Conservation (phyloP, 2,329 filamentous ascomycete species). For the Macrophomina pseudophaseolina region DNA sequence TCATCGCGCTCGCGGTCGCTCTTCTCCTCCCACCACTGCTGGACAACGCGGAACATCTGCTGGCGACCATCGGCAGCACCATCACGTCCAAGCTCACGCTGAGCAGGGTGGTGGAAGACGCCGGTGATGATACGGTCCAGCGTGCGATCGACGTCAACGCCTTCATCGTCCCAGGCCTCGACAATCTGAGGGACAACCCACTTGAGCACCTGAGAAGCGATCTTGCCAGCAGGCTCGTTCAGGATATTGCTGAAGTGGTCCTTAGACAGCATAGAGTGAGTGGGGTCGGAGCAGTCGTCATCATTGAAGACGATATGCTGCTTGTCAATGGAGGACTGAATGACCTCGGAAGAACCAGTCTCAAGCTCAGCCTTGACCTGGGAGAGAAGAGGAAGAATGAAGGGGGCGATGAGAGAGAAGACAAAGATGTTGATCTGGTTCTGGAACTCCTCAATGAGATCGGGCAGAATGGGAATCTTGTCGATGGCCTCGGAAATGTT, state of each 20-base stretch:
- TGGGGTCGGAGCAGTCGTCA: slow-evolving; percentile 77
- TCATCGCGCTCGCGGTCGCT: slow-evolving; percentile 65
- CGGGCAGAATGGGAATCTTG: slow-evolving; percentile 82
- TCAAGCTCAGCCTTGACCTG: slow-evolving; percentile 88
- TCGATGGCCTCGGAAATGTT: slow-evolving; percentile 77
- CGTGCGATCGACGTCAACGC: slow-evolving; percentile 69
- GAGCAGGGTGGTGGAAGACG: slow-evolving; percentile 87
- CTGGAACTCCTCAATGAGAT: slow-evolving; percentile 83
- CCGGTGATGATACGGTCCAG: slow-evolving; percentile 79
- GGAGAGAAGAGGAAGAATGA: slow-evolving; percentile 80
- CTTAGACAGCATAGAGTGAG: slow-evolving; percentile 94
- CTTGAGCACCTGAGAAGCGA: slow-evolving; percentile 76
- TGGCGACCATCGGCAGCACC: slow-evolving; percentile 73
- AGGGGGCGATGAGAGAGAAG: slow-evolving; percentile 88
- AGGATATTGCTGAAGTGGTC: slow-evolving; percentile 91
- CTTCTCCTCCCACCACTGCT: slow-evolving; percentile 81
- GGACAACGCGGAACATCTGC: slow-evolving; percentile 78
- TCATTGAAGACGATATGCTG: slow-evolving; percentile 88
- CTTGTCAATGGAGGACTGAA: slow-evolving; percentile 80
- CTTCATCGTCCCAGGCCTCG: slow-evolving; percentile 81
- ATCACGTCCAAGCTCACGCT: slow-evolving; percentile 71
- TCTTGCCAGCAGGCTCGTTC: slow-evolving; percentile 85
- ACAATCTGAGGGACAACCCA: slow-evolving; percentile 93
- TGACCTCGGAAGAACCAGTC: slow-evolving; percentile 85
- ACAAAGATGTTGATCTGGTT: slow-evolving; percentile 89